Evolutionary conservation across 805 yeast genomes (phyloP).

Genomic region (Lachancea dasiensis): DNA sequence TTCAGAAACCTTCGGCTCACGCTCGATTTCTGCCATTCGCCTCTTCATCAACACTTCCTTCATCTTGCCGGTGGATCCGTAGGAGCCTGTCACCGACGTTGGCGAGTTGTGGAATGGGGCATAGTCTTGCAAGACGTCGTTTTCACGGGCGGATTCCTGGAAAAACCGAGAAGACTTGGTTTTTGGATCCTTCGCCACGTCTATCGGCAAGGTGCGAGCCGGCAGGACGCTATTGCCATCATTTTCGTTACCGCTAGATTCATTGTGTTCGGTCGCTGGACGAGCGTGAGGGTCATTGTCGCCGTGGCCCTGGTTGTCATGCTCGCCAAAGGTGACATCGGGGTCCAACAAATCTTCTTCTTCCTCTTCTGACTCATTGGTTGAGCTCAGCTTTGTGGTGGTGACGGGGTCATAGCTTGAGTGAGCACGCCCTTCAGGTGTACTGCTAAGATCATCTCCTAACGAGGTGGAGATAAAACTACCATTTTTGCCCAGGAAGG

Average conservation of each 20-base stretch:
- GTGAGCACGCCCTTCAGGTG: not conserved
- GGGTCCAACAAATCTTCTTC: conserved; percentile 1
- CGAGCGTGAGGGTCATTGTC: too few relatives aligned
- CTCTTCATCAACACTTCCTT: conserved; percentile 1
- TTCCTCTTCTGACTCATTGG: conserved; percentile 1
- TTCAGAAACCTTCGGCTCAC: conserved; percentile 10
- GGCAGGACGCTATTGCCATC: not conserved
- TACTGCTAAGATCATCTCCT: conserved; percentile 1
- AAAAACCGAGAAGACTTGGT: conserved; percentile 5
- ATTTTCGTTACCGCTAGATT: conserved; percentile 1
- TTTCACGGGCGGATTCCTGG: conserved; percentile 3
- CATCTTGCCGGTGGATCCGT: conserved; percentile 1
- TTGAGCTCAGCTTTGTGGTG: not conserved
- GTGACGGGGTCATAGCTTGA: not conserved
- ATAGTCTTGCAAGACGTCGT: conserved; percentile 7
- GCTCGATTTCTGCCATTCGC: conserved; percentile 4
- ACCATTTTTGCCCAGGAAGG: conserved; percentile 10
- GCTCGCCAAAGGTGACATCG: conserved; percentile 1
- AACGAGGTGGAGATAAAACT: conserved; percentile 8
- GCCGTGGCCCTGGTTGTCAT: conserved; percentile 1
- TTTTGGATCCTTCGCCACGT: not conserved
- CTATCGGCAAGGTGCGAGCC: too few relatives aligned
- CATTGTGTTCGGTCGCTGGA: too few relatives aligned
- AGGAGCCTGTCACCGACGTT: conserved; percentile 6
- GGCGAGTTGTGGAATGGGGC: conserved; percentile 11